Base-by-base conservation (phyloP, 306 rosid species). In the Fragaria nilgerrensis region DNA sequence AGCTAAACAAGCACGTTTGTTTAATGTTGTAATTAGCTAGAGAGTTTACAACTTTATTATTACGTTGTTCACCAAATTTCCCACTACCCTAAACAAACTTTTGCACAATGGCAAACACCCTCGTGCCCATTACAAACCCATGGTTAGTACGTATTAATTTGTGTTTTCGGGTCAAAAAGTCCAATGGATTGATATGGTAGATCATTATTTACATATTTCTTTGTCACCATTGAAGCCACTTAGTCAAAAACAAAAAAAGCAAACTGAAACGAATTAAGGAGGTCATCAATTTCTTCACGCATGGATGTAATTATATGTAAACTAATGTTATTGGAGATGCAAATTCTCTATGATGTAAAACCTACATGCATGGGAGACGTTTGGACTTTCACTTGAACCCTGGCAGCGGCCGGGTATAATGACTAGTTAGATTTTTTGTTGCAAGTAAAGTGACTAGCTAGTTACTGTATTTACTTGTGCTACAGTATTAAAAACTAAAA, bases 31-130 rank as follows among this genome's bases (percentile, higher is more conserved):
- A 17, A 1, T 43, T 43, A 1, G 32, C 32, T 29, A 44, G 19
- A 37, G 70, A 66, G 47, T 17, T 19, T 39, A 8, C 45, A 9
- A 36, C 48, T 37, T 8, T 9, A 37, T 37, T 19, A 34, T 39
- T 37, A 7, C 64, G 48, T 23, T 23, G 48, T 37, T 66, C 70
- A 66, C 70, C 70, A 66, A 66, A 66, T 66, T 36, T 37, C 47
- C 70, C 70, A 66, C 70, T 20, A 66, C 23, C 45, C 3, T 34
- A 65, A 37, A 55, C 68, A 23, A 39, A 14, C 39, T 15, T 73
- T 36, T 20, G 19, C 36, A 6, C 66, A 55, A 39, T 37, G 49
- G 34, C 36, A 55, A 55, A 39, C 41, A 39, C 53, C 32, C 68
- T 56, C 41, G 58, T 73, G 39, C 41, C 77, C 77, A 73, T 56